These are phyloP conservation scores for Westerdykella sp. DNA, from an alignment of 2,329 filamentous ascomycete genomes.

Conservation along the genomic window DNA sequence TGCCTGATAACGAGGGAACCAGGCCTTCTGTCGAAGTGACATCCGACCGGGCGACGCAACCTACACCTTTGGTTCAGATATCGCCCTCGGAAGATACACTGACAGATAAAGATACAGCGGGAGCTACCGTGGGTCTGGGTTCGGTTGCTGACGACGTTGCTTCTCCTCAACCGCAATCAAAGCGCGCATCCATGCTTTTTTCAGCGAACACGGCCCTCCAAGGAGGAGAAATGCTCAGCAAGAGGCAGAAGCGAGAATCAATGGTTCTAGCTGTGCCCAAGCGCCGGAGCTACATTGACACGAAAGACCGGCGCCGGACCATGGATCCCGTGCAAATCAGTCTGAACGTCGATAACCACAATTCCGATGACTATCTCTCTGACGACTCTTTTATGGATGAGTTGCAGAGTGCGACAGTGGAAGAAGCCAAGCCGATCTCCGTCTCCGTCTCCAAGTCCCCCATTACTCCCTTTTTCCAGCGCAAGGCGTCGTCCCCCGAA, in stretches of 20 bases:
- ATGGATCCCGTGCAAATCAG: conserved; percentile 37
- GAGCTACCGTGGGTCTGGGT: conserved; percentile 6
- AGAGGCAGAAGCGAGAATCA: conserved; percentile 24
- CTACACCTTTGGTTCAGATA: conserved; percentile 4
- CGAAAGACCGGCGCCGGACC: conserved; percentile 36
- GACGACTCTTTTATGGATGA: conserved; percentile 83
- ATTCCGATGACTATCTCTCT: conserved; percentile 50
- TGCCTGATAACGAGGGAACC: conserved; percentile 25
- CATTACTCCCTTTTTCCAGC: conserved; percentile 57
- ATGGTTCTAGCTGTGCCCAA: conserved; percentile 20
- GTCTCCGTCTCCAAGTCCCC: conserved; percentile 68
- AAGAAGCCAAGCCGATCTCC: conserved; percentile 74
- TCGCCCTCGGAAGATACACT: conserved; percentile 5
- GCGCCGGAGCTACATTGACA: conserved; percentile 22
- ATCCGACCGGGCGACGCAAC: conserved; percentile 7
- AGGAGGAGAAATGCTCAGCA: conserved; percentile 12
- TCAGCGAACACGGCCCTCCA: conserved; percentile 14
- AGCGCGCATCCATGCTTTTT: conserved; percentile 30
- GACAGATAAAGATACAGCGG: conserved; percentile 10
- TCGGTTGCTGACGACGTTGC: conserved; percentile 11
- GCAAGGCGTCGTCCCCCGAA: conserved; percentile 22
- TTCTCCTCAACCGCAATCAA: conserved; percentile 19
- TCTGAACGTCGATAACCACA: conserved; percentile 29
- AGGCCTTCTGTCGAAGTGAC: conserved; percentile 18
- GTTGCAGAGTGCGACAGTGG: conserved; percentile 70